Percentiles rank a stretch among this genome's conserved stretches.
Conservation (phyloP, 163 green algal genomes). For the Prototheca cutis region DNA sequence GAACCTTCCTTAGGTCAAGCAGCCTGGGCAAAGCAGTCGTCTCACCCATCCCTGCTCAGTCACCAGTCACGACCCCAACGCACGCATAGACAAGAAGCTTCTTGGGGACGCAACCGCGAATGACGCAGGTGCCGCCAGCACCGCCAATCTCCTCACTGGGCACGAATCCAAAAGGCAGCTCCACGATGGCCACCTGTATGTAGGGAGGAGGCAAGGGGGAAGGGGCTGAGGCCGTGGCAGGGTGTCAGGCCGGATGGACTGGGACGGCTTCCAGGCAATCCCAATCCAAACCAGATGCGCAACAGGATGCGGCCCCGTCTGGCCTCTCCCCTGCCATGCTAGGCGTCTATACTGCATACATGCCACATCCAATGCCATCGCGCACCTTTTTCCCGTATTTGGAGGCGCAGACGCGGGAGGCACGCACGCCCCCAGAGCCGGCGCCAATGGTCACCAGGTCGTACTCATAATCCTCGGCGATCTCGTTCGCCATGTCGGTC, state of each 20-base stretch:
- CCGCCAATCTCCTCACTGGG: constrained; percentile 67
- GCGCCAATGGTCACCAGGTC: constrained; percentile 88
- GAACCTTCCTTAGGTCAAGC: no score
- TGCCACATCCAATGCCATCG: background rate
- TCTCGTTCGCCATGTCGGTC: no score
- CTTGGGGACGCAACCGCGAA: constrained; percentile 96
- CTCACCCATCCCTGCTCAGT: background rate
- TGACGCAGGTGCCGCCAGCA: constrained; percentile 89
- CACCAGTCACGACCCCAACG: background rate
- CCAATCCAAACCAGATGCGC: background rate
- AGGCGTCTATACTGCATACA: no score
- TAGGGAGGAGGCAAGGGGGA: background rate
- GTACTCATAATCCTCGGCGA: constrained; percentile 71
- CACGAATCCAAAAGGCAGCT: constrained; percentile 85
- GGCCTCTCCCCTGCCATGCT: no score
- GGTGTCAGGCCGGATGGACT: background rate
- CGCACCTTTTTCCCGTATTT: constrained; percentile 35
- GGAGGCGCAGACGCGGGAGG: constrained; percentile 29
- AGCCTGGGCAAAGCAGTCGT: no score
- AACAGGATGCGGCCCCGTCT: background rate
- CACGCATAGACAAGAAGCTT: constrained; percentile 92
- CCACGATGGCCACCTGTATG: constrained; percentile 64
- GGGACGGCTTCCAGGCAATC: background rate
- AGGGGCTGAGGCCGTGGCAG: background rate
- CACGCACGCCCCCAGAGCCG: constrained; percentile 77